A percentile compares a stretch with the other conserved stretches of the same genome.
Evolutionary conservation across 495 filamentous ascomycete species (phyloP).

Genomic region (Amorphotheca resinae): DNA sequence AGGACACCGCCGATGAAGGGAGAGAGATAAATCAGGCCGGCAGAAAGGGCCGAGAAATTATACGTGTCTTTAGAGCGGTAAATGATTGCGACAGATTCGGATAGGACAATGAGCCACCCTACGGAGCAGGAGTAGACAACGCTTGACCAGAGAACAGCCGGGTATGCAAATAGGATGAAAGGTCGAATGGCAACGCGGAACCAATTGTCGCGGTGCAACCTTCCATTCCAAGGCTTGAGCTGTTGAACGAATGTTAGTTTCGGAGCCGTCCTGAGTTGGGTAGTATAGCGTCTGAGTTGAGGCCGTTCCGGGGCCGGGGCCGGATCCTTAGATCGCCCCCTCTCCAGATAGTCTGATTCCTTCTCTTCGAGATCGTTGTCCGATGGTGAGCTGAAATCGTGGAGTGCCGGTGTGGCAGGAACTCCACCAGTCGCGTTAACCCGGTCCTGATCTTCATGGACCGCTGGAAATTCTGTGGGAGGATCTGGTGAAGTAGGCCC

Average conservation of each 20-base stretch:
- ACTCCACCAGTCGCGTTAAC: background rate
- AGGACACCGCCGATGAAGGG: constrained; percentile 83
- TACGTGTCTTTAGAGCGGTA: constrained; percentile 56
- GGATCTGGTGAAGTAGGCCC: background rate
- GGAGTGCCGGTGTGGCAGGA: constrained; percentile 11
- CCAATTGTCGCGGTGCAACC: constrained; percentile 71
- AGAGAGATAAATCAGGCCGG: constrained; percentile 79
- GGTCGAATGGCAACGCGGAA: constrained; percentile 61
- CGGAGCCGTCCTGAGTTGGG: constrained; percentile 41
- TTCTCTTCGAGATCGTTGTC: constrained; percentile 16
- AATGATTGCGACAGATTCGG: constrained; percentile 69
- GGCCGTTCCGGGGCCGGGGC: background rate
- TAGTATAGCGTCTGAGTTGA: constrained; percentile 40
- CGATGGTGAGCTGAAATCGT: constrained; percentile 25
- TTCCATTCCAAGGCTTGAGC: constrained; percentile 62
- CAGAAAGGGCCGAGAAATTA: constrained; percentile 65
- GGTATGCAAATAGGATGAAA: constrained; percentile 77
- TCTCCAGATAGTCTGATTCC: constrained; percentile 8
- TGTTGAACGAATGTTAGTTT: constrained; percentile 57
- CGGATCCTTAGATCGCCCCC: background rate
- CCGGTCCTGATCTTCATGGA: background rate
- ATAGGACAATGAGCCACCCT: constrained; percentile 94
- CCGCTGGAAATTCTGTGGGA: background rate
- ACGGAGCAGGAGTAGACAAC: constrained; percentile 78
- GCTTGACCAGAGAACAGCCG: constrained; percentile 81